A percentile compares a stretch with the other conserved stretches of the same genome.
Evolutionary conservation across 1,284 basidiomycete species (phyloP).

Genomic region (Neotropicomus parvogracilis): DNA sequence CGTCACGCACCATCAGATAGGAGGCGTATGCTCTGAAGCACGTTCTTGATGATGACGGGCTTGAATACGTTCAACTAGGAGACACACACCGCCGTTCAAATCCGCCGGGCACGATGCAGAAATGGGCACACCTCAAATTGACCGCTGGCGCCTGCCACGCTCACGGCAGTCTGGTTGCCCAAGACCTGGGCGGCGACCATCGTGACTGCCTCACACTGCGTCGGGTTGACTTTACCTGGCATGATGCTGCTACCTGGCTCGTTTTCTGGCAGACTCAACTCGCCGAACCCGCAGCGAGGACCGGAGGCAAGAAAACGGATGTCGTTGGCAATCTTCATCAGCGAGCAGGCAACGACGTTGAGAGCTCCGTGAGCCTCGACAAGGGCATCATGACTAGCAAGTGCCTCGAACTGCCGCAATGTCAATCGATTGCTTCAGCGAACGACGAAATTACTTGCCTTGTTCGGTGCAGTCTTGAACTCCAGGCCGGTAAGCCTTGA

Average conservation of each 20-base stretch:
- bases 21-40: constrained; percentile 92
- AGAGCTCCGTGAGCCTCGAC: constrained; percentile 97
- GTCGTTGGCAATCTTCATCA: constrained; percentile 99
- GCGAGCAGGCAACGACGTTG: constrained; percentile 90
- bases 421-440: constrained; percentile 1
- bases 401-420: constrained; percentile 80
- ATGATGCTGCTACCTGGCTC: constrained; percentile 99
- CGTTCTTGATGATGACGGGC: constrained; percentile 97
- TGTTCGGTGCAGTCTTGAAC: constrained; percentile 98
- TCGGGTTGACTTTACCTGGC: constrained; percentile 99
- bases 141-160: constrained; percentile 90
- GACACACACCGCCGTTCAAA: constrained; percentile 9
- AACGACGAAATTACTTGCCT: constrained; percentile 47
- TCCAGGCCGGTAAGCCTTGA: constrained; percentile 86
- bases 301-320: constrained; percentile 98
- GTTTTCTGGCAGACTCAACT: constrained; percentile 94
- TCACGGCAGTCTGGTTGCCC: constrained; percentile 95
- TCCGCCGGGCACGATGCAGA: not conserved
- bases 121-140: constrained; percentile 90
- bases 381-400: constrained; percentile 95
- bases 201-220: constrained; percentile 97
- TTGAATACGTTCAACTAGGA: constrained; percentile 95
- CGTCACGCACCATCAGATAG: constrained; percentile 75
- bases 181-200: constrained; percentile 99
- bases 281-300: constrained; percentile 95